phyloP scores from a whole-genome alignment of 2,329 filamentous ascomycete species.

The Fusarium longipes region DNA sequence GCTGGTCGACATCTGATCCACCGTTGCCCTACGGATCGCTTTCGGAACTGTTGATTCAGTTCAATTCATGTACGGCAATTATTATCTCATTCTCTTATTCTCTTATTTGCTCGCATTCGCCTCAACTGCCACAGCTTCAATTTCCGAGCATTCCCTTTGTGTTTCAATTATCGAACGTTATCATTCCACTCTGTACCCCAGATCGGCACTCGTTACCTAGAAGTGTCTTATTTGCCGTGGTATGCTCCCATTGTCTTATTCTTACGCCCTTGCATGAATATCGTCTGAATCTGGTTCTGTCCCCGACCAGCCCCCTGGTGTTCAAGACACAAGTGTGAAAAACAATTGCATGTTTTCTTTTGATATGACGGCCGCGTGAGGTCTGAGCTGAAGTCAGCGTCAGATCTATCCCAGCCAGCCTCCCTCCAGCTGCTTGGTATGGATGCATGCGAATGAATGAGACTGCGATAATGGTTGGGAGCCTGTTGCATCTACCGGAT shows the following conservation, averaged over 20 bases:
- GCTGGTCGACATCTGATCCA: conserved; percentile 38
- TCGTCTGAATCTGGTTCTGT: conserved; percentile 37
- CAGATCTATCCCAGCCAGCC: conserved; percentile 16
- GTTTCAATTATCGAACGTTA: conserved; percentile 43
- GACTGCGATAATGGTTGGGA: conserved; percentile 10
- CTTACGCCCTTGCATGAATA: conserved; percentile 35
- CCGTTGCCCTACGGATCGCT: conserved; percentile 9
- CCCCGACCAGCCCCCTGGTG: conserved; percentile 34
- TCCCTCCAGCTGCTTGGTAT: conserved; percentile 7
- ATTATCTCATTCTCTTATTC: conserved; percentile 18
- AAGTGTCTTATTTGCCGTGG: conserved; percentile 46
- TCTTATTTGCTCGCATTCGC: conserved; percentile 24
- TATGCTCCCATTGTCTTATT: conserved; percentile 44
- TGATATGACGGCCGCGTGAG: conserved; percentile 1
- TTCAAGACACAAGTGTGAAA: conserved; percentile 35
- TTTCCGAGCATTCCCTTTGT: conserved; percentile 44
- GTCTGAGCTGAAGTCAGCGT: conserved; percentile 40
- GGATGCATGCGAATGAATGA: conserved; percentile 9
- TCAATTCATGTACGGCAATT: conserved; percentile 11
- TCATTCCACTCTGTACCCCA: conserved; percentile 39
- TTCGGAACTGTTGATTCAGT: conserved; percentile 22
- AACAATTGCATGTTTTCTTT: conserved; percentile 32
- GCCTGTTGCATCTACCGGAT: conserved; percentile 17
- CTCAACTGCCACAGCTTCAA: conserved; percentile 27
- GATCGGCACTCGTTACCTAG: conserved; percentile 34